Conservation (phyloP, 139 green algal genomes). For the Pseudopediastrum boryanum region DNA sequence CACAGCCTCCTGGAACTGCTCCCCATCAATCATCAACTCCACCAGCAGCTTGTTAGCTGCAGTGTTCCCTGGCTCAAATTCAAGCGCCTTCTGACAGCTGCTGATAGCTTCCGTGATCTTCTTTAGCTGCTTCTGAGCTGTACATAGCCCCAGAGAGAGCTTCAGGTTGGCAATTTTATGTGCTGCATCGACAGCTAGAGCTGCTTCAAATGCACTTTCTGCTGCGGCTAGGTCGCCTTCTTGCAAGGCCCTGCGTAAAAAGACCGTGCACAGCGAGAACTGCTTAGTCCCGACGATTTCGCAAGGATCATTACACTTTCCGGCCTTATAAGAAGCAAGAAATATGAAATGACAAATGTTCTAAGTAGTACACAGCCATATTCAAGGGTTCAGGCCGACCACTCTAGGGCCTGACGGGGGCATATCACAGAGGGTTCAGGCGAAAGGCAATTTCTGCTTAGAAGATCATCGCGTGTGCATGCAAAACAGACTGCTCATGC, state of each 20-base stretch:
- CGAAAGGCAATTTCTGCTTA: no score
- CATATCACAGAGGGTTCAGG: no score
- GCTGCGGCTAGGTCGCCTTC: conserved; percentile 3
- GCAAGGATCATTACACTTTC: no score
- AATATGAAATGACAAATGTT: no score
- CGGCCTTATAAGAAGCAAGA: no score
- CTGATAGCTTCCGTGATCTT: background rate
- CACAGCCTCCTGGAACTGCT: conserved; percentile 55
- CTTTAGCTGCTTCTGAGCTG: conserved; percentile 17
- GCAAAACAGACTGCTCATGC: no score
- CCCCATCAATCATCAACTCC: conserved; percentile 33
- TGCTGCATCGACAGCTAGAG: conserved; percentile 34
- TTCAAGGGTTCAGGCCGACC: no score
- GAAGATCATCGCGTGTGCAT: no score
- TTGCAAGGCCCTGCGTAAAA: conserved; percentile 21
- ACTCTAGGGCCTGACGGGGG: no score
- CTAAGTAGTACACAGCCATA: no score
- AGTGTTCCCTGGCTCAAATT: conserved; percentile 18
- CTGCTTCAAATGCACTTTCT: conserved; percentile 14
- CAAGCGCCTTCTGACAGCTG: conserved; percentile 36
- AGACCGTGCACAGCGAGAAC: no score
- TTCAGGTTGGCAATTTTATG: conserved; percentile 24
- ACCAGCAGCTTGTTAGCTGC: conserved; percentile 33
- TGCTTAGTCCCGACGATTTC: no score
- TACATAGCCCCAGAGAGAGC: conserved; percentile 45